Evolutionary conservation across 768 basidiomycete species (phyloP), one percentile per base, ranked within the genome.

Genomic region (Phylloporus scabripes): DNA sequence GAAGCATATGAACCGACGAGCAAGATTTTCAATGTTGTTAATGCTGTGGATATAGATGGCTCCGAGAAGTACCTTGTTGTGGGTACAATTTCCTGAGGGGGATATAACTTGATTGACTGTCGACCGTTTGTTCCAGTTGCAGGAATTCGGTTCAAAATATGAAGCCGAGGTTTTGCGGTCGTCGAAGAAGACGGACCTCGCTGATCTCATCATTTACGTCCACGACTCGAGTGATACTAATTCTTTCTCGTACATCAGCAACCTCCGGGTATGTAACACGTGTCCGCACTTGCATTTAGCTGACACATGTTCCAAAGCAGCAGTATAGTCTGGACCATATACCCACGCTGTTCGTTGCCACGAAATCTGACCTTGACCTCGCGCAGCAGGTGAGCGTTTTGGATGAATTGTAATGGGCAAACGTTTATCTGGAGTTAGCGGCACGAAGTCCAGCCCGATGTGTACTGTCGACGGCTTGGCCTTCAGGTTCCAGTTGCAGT

Each of bases 211-310:
- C 52, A 79, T 94, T 54, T 97, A 95, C 64, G 92, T 97, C 28
- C 84, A 97, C 61, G 95, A 99, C 69, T 97, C 94, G 41, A 93
- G 91, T 63, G 95, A 99, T 65, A 97, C 95, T 34, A 98, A 99
- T 70, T 96, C 92, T 9, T 99, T 99, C 67, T 94, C 92, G 41
- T 96, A 98, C 70, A 92, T 99, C 66, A 94, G 92, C 59, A 96
- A 95, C 71, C 73, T 97, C 60, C 81, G 95, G 66, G 93, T 95
- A 64, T 49, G 80, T 70, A 37, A 26, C 58, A 36, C 14, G 48
- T 12, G 37, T 43, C 17, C 10, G 44, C n/a, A 15, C 29, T 31
- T 20, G 26, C 45, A 21, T 20, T 18, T 48, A 24, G 29, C 59
- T 62, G 57, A 58, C 53, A 56, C 39, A 40, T 33, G 31, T 62